phyloP scores from a whole-genome alignment of 1,139 yeast genomes.

The Yamadazyma aaseri region DNA sequence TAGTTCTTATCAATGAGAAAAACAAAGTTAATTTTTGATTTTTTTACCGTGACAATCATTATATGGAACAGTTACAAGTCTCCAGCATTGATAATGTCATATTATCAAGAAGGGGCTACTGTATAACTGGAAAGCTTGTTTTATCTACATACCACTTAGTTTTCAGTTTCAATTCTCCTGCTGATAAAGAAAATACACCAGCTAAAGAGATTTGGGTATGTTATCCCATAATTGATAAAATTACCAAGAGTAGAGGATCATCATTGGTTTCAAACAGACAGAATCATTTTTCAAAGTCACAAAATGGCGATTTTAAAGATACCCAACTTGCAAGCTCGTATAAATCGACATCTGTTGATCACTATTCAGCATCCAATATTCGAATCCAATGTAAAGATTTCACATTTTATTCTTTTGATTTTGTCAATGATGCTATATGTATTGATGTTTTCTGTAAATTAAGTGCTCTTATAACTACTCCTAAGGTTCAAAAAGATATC shows the following conservation, averaged over 20 bases:
- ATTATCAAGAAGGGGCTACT: conserved; percentile 67
- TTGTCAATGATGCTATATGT: conserved; percentile 58
- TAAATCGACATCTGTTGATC: conserved; percentile 25
- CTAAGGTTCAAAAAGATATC: conserved; percentile 30
- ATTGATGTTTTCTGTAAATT: conserved; percentile 72
- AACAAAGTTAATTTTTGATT: not conserved
- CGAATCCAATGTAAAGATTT: conserved; percentile 84
- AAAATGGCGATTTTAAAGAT: conserved; percentile 12
- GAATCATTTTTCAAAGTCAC: conserved; percentile 8
- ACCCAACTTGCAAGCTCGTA: conserved; percentile 14
- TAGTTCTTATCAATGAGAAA: not conserved
- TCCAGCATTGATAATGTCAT: conserved; percentile 63
- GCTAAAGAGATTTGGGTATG: conserved; percentile 85
- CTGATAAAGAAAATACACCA: conserved; percentile 12
- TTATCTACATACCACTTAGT: conserved; percentile 86
- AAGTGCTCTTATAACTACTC: conserved; percentile 53
- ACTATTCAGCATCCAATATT: conserved; percentile 53
- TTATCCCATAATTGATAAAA: conserved; percentile 78
- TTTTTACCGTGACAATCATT: not conserved
- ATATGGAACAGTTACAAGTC: conserved; percentile 27
- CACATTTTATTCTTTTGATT: conserved; percentile 79
- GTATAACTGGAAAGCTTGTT: conserved; percentile 67
- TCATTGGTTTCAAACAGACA: conserved; percentile 26
- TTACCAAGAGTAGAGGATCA: conserved; percentile 59
- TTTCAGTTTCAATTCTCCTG: conserved; percentile 46